A percentile compares a stretch with the other conserved stretches of the same genome.
Evolutionary conservation across 2,329 filamentous ascomycete genomes (phyloP).

Genomic region (Claviceps humidiphila): DNA sequence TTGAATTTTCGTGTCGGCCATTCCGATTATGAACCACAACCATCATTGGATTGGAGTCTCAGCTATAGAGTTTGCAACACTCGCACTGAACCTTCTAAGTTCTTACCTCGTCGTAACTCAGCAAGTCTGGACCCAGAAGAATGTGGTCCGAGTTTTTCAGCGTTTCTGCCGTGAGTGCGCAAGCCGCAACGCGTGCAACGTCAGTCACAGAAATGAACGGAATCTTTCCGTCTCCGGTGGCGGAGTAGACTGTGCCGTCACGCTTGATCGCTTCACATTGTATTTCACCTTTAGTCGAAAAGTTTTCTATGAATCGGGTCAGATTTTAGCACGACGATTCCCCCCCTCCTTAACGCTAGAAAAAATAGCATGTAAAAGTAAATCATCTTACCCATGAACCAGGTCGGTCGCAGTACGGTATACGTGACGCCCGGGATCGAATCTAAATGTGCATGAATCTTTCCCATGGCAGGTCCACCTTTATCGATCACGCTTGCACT

Average conservation of each 20-base stretch:
- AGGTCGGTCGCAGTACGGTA: neutral
- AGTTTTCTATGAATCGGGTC: neutral
- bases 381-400: neutral
- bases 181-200: neutral
- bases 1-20: too few relatives aligned
- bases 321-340: neutral
- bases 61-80: too few relatives aligned
- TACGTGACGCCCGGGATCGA: neutral
- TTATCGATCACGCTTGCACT: slow-evolving; percentile 1
- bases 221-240: neutral
- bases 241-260: neutral
- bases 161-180: neutral
- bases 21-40: too few relatives aligned
- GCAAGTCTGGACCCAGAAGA: neutral
- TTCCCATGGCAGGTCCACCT: slow-evolving; percentile 1
- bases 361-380: neutral
- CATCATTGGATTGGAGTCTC: too few relatives aligned
- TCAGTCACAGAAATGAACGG: neutral
- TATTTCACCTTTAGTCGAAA: neutral
- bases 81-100: neutral
- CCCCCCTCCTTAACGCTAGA: neutral
- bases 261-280: neutral
- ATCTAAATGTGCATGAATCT: neutral
- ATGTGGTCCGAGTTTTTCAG: neutral
- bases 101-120: neutral